Evolutionary conservation across 1,284 basidiomycete genomes (phyloP).

Genomic region (Rugosomyces carneus): DNA sequence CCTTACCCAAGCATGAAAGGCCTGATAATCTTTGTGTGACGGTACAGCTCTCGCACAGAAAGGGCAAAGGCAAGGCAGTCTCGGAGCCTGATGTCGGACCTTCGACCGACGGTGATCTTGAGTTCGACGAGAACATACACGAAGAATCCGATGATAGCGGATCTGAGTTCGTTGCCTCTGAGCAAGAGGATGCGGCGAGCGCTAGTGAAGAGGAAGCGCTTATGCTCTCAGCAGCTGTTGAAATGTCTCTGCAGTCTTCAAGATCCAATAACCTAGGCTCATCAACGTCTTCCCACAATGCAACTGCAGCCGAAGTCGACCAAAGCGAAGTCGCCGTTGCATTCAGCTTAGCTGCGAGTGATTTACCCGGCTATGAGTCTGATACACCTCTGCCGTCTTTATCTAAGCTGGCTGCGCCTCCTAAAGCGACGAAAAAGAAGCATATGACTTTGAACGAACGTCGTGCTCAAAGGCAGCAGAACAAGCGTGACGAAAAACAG

Average conservation of each 20-base stretch:
- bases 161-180: conserved; percentile 47
- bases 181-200: conserved; percentile 22
- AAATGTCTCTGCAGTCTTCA: conserved; percentile 43
- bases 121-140: too few relatives aligned
- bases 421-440: conserved; percentile 22
- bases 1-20: conserved; percentile 1
- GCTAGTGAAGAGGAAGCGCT: conserved; percentile 39
- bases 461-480: conserved; percentile 22
- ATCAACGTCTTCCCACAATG: conserved; percentile 30
- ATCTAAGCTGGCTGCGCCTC: conserved; percentile 14
- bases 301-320: conserved; percentile 50
- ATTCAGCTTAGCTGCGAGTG: too few relatives aligned
- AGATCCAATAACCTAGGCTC: conserved; percentile 28
- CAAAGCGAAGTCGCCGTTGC: too few relatives aligned
- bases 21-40: conserved; percentile 5
- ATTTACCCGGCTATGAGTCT: conserved; percentile 19
- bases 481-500: conserved; percentile 20
- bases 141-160: conserved; percentile 54
- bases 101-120: conserved; percentile 27
- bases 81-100: conserved; percentile 18
- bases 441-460: conserved; percentile 33
- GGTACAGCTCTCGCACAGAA: conserved; percentile 17
- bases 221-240: conserved; percentile 53
- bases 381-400: conserved; percentile 13
- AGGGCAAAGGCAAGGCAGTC: conserved; percentile 36